A percentile compares a stretch with the other conserved stretches of the same genome.
phyloP scores from a whole-genome alignment of 2,329 filamentous ascomycete genomes.

The Cercospora zeina region DNA sequence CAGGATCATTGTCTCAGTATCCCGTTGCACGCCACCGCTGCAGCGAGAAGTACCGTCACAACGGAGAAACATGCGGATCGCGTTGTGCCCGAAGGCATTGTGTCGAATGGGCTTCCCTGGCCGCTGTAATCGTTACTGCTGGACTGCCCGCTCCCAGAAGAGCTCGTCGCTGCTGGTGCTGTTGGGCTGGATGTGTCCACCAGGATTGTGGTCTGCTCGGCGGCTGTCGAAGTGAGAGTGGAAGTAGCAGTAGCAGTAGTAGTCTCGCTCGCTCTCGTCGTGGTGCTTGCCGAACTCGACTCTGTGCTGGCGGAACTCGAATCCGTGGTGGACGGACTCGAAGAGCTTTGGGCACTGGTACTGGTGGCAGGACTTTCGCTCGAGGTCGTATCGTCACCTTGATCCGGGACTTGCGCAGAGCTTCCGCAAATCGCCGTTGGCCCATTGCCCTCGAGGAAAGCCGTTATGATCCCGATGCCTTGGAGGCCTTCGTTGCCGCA shows the following conservation, averaged over 20 bases:
- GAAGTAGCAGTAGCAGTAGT: constrained; percentile 25
- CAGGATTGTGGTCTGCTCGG: constrained; percentile 23
- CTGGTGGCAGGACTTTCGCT: neutral
- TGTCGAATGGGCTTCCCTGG: constrained; percentile 51
- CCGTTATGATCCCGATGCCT: constrained; percentile 46
- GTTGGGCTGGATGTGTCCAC: constrained; percentile 28
- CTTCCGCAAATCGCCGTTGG: constrained; percentile 43
- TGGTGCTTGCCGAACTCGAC: constrained; percentile 19
- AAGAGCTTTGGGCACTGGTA: constrained; percentile 18
- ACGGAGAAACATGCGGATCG: neutral
- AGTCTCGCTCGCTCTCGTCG: constrained; percentile 16
- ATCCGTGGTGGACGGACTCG: constrained; percentile 28
- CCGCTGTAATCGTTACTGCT: constrained; percentile 41
- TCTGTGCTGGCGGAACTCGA: constrained; percentile 16
- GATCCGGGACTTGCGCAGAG: constrained; percentile 15
- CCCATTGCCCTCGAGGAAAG: constrained; percentile 46
- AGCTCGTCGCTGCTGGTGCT: constrained; percentile 22
- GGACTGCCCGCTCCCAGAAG: constrained; percentile 36
- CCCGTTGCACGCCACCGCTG: neutral
- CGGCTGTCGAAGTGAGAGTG: constrained; percentile 18
- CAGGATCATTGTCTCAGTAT: neutral
- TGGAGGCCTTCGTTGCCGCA: constrained; percentile 43
- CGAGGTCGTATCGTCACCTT: neutral
- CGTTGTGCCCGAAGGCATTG: constrained; percentile 15
- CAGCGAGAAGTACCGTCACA: neutral